Percentiles rank a stretch among this genome's conserved stretches.
phyloP scores from a whole-genome alignment of 495 filamentous ascomycete species.

The Tuber melanosporum region DNA sequence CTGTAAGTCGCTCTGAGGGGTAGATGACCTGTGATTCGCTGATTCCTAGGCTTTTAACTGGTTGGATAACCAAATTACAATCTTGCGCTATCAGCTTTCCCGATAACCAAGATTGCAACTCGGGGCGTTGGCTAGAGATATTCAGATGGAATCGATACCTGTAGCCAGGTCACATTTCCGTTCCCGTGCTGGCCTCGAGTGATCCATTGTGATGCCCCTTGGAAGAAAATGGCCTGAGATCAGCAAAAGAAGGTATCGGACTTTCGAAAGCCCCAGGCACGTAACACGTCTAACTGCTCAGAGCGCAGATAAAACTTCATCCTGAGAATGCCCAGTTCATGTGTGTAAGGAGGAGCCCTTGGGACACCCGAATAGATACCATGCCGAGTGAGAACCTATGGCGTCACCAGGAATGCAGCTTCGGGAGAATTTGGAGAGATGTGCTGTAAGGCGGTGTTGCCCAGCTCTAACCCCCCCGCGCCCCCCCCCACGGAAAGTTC shows the following conservation, averaged over 20 bases:
- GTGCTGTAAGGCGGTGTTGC: background rate
- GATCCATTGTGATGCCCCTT: background rate
- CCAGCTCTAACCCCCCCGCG: background rate
- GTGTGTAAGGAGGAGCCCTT: background rate
- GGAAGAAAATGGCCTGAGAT: background rate
- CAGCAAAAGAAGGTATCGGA: background rate
- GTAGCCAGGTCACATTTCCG: background rate
- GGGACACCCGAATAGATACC: background rate
- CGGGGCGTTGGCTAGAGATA: background rate
- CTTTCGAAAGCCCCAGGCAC: background rate
- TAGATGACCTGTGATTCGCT: background rate
- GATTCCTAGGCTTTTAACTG: background rate
- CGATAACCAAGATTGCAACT: background rate
- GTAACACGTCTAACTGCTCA: background rate
- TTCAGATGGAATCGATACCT: background rate
- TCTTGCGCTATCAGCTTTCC: background rate
- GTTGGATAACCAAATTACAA: background rate
- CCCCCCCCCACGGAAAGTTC: background rate
- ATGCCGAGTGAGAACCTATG: constrained; percentile 4
- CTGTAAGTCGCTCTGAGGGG: background rate
- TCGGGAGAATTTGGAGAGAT: background rate
- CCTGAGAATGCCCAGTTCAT: background rate
- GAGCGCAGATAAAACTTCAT: background rate
- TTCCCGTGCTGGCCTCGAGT: background rate
- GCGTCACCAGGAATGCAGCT: background rate